A percentile compares a stretch with the other conserved stretches of the same genome.
Evolutionary conservation across 805 yeast species (phyloP).

Genomic region (Metschnikowia cerradonensis): DNA sequence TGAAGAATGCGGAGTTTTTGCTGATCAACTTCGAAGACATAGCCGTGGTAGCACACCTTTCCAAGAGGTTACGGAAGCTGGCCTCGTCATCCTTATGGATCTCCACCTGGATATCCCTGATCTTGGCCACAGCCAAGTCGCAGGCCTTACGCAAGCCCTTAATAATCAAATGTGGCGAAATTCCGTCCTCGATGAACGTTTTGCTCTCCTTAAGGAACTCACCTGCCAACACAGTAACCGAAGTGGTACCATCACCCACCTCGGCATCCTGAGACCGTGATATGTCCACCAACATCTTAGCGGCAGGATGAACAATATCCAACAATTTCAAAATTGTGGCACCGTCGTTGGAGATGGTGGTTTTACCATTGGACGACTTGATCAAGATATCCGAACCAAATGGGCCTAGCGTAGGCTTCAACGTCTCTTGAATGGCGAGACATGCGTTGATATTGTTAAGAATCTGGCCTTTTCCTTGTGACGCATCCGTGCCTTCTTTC

Average conservation of each 20-base stretch:
- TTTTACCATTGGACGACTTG: conserved; percentile 75
- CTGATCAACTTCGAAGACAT: conserved; percentile 94
- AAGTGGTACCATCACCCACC: conserved; percentile 98
- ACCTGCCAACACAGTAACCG: conserved; percentile 91
- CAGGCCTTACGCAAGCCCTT: conserved; percentile 87
- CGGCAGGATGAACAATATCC: conserved; percentile 98
- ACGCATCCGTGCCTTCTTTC: conserved; percentile 95
- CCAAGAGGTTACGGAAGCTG: conserved; percentile 67
- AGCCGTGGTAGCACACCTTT: conserved; percentile 93
- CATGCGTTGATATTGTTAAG: conserved; percentile 96
- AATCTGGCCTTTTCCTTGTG: conserved; percentile 96
- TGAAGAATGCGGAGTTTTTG: conserved; percentile 82
- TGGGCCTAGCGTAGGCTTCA: conserved; percentile 94
- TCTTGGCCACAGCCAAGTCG: conserved; percentile 65
- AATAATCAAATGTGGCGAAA: conserved; percentile 82
- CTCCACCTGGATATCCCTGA: conserved; percentile 72
- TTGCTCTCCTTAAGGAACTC: conserved; percentile 90
- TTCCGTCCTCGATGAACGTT: conserved; percentile 90
- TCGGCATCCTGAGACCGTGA: conserved; percentile 97
- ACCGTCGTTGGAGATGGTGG: conserved; percentile 97
- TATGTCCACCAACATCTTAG: conserved; percentile 89
- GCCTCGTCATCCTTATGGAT: conserved; percentile 50
- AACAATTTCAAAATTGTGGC: conserved; percentile 89
- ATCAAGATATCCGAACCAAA: conserved; percentile 93
- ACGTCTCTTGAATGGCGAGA: conserved; percentile 92